Percentiles rank a stretch among this genome's conserved stretches.
These are phyloP conservation scores for Ceratocystis ficicola DNA, from an alignment of 2,329 filamentous ascomycete genomes.

Conservation along the genomic window DNA sequence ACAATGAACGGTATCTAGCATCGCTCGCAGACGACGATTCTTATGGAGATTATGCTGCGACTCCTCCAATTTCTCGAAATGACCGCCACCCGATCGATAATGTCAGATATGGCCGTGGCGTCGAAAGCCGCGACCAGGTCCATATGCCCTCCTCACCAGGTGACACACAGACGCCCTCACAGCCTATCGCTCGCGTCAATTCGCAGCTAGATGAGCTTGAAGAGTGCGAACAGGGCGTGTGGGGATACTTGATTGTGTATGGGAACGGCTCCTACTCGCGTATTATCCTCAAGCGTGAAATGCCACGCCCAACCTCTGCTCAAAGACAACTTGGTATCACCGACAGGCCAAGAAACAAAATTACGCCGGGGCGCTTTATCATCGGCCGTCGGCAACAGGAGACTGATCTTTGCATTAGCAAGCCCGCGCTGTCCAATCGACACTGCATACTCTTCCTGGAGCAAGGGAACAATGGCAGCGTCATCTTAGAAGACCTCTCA, in stretches of 20 bases:
- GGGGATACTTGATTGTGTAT: conserved; percentile 86
- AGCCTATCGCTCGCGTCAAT: conserved; percentile 32
- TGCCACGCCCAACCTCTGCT: conserved; percentile 40
- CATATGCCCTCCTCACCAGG: conserved; percentile 4
- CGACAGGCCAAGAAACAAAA: conserved; percentile 32
- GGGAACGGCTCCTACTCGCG: conserved; percentile 56
- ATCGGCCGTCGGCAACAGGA: conserved; percentile 18
- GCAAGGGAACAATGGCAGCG: conserved; percentile 45
- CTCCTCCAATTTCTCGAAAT: conserved; percentile 1
- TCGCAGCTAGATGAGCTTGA: conserved; percentile 56
- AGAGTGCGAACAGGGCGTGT: conserved; percentile 73
- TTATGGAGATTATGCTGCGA: conserved; percentile 3
- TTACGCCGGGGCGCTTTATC: conserved; percentile 13
- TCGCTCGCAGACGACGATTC: background rate
- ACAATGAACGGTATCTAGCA: background rate
- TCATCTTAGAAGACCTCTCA: conserved; percentile 80
- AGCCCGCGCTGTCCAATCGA: conserved; percentile 57
- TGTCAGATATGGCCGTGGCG: background rate
- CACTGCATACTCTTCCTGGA: conserved; percentile 59
- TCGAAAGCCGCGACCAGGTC: conserved; percentile 11
- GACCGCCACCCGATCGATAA: background rate
- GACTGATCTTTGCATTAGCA: conserved; percentile 56
- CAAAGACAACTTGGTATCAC: conserved; percentile 28
- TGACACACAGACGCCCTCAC: conserved; percentile 20
- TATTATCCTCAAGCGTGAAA: conserved; percentile 58